phyloP scores from a whole-genome alignment of 148 eudicot genomes.

The Hydrangea macrophylla region DNA sequence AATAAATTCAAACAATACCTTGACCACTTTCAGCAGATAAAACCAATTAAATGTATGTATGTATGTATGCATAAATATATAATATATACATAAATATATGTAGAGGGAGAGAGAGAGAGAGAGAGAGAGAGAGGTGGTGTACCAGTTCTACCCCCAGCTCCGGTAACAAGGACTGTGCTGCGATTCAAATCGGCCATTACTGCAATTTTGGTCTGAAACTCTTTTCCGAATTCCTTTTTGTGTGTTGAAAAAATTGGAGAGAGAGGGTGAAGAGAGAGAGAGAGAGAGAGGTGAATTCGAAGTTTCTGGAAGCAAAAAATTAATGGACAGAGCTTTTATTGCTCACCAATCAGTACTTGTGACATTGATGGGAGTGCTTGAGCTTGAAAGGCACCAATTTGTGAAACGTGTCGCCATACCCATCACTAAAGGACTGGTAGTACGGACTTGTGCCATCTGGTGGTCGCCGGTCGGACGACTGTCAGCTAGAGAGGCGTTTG shows the following conservation, averaged over 20 bases:
- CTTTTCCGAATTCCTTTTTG: slow-evolving; percentile 1
- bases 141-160: slow-evolving; percentile 89
- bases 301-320: background rate
- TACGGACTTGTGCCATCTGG: no score
- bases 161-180: slow-evolving; percentile 70
- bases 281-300: background rate
- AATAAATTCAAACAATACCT: no score
- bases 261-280: background rate
- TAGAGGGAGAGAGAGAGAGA: background rate
- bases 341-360: background rate
- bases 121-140: background rate
- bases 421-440: slow-evolving; percentile 9
- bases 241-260: slow-evolving; percentile 9
- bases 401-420: slow-evolving; percentile 26
- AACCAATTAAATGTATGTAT: background rate
- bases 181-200: slow-evolving; percentile 40
- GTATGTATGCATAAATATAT: background rate
- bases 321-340: no score
- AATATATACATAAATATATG: background rate
- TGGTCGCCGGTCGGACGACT: no score
- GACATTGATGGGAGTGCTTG: background rate
- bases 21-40: background rate
- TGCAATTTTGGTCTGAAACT: slow-evolving; percentile 14
- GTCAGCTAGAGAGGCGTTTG: no score
- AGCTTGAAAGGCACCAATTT: background rate